Percentiles rank a stretch among this genome's conserved stretches.
Evolutionary conservation across 768 basidiomycete species (phyloP).

Genomic region (Phallus indusiatus): DNA sequence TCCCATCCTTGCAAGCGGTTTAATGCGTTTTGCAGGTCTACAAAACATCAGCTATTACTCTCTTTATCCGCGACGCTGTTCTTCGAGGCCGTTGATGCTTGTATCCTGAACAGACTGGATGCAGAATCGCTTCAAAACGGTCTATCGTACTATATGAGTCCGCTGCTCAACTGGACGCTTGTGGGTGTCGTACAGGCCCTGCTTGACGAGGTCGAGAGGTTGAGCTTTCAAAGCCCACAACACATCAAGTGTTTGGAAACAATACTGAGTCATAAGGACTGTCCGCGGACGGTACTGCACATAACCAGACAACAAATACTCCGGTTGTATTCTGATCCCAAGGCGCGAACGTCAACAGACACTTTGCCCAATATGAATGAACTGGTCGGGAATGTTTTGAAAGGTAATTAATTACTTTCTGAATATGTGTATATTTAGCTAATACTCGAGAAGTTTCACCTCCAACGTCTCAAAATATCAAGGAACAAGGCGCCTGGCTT

Average conservation of each 20-base stretch:
- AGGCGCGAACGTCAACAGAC: constrained; percentile 19
- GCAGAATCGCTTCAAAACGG: constrained; percentile 63
- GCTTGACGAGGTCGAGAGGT: constrained; percentile 47
- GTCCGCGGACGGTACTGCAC: constrained; percentile 56
- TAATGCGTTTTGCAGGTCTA: constrained; percentile 37
- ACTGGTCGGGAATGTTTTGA: constrained; percentile 2
- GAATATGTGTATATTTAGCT: neutral
- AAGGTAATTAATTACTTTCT: neutral
- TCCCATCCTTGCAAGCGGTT: neutral
- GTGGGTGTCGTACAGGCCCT: constrained; percentile 62
- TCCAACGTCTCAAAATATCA: neutral
- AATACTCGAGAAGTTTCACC: neutral
- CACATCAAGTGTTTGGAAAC: constrained; percentile 61
- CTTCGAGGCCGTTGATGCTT: constrained; percentile 45
- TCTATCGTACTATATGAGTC: constrained; percentile 65
- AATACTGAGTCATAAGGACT: constrained; percentile 51
- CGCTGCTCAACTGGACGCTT: constrained; percentile 71
- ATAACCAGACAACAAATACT: constrained; percentile 52
- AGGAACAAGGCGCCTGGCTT: constrained; percentile 26
- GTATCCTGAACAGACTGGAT: constrained; percentile 48
- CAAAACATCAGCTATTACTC: constrained; percentile 57
- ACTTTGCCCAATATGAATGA: constrained; percentile 2
- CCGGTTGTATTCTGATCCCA: constrained; percentile 32
- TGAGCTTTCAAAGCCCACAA: constrained; percentile 38
- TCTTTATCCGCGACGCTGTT: constrained; percentile 62